phyloP scores from a whole-genome alignment of 441 rosid species.

The Gossypium davidsonii region DNA sequence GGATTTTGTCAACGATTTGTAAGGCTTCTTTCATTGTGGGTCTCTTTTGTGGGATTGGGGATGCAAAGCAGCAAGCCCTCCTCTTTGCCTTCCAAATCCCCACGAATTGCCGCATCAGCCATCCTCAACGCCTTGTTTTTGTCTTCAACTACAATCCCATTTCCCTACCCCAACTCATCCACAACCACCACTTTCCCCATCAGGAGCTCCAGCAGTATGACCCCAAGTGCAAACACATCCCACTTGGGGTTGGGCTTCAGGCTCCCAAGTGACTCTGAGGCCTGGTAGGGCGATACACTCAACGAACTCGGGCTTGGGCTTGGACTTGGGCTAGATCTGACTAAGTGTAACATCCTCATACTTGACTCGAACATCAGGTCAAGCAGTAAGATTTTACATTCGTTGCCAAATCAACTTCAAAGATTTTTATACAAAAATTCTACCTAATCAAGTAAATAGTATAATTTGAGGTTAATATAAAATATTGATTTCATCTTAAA shows the following conservation, averaged over 20 bases:
- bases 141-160: slow-evolving; percentile 61
- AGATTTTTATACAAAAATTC: no score
- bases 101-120: slow-evolving; percentile 57
- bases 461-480: no score
- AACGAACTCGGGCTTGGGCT: slow-evolving; percentile 65
- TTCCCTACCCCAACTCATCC: slow-evolving; percentile 73
- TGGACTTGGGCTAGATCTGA: slow-evolving; percentile 60
- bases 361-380: no score
- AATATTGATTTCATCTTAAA: no score
- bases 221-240: slow-evolving; percentile 79
- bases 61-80: slow-evolving; percentile 62
- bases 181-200: slow-evolving; percentile 55
- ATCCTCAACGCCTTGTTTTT: slow-evolving; percentile 48
- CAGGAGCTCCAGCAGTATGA: slow-evolving; percentile 63
- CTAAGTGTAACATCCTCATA: not conserved
- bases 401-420: no score
- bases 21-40: slow-evolving; percentile 74
- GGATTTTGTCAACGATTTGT: slow-evolving; percentile 59
- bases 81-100: slow-evolving; percentile 74
- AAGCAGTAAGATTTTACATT: no score
- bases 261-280: slow-evolving; percentile 70
- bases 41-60: slow-evolving; percentile 65
- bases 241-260: slow-evolving; percentile 74
- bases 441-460: no score
- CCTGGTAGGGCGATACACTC: slow-evolving; percentile 51